Evolutionary conservation across 2,329 filamentous ascomycete species (phyloP).

Genomic region (Thielaviopsis populi): DNA sequence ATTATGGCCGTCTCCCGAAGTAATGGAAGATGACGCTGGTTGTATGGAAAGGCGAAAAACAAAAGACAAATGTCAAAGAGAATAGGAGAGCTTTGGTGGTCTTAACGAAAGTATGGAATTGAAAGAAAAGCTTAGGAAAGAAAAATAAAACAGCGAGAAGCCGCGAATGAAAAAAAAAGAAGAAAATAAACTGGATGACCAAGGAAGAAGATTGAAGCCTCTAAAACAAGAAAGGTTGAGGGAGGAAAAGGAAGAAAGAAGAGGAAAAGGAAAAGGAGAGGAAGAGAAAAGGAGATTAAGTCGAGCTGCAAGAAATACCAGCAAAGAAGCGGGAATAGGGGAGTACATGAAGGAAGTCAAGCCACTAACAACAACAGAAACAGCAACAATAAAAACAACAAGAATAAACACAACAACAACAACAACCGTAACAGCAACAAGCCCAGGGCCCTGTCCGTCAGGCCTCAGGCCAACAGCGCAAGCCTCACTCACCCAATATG

Average conservation of each 20-base stretch:
- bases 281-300: constrained; percentile 20
- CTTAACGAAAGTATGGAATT: constrained; percentile 22
- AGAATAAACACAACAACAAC: no score
- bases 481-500: no score
- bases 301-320: constrained; percentile 17
- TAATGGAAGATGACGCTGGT: constrained; percentile 13
- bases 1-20: constrained; percentile 16
- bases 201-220: constrained; percentile 19
- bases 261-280: constrained; percentile 20
- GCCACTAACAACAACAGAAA: not conserved
- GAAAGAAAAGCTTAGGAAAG: constrained; percentile 20
- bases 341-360: constrained; percentile 18
- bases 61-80: not conserved
- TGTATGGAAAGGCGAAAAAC: constrained; percentile 16
- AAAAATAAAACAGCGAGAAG: constrained; percentile 20
- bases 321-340: constrained; percentile 10
- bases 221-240: constrained; percentile 12
- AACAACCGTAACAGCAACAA: constrained; percentile 14
- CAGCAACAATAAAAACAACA: no score
- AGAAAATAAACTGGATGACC: constrained; percentile 18
- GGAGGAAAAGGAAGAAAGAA: constrained; percentile 18
- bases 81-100: constrained; percentile 18
- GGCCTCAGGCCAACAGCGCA: not conserved
- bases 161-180: constrained; percentile 21
- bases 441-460: not conserved